Base-by-base conservation (phyloP, 2,329 filamentous ascomycete genomes). In the Ceratocystis papillata region DNA sequence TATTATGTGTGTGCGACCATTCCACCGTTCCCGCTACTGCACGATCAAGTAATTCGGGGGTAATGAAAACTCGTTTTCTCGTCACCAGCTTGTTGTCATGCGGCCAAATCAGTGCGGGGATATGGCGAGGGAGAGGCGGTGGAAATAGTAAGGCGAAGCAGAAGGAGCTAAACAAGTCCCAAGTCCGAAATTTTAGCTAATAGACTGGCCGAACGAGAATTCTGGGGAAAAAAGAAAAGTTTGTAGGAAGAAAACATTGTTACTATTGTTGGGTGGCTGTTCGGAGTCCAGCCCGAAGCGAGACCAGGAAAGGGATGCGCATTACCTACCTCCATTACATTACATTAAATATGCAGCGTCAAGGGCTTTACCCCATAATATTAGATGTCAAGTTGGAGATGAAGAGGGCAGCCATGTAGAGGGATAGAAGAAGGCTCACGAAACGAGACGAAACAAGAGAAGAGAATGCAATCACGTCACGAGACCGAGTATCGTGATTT, bases 31-130 rank as follows among this genome's bases (percentile, higher is more conserved):
- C 37, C 37, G 41, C 50, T 60, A 46, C 55, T 50, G 28, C 64
- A 65, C 30, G 20, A 64, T 67, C 46, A 64, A 64, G 65, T 67
- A 64, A 67, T 61, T 45, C 25, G 62, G 53, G 53, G 61, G 65
- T 67, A 67, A 67, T 62, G 20, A 28, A 65, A 67, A 67, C 62
- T 64, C 44, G 28, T 28, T 44, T 46, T 50, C 48, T 63, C 41
- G 55, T 61, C 44, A 17, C 50, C 12, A 55, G 41, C 12, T 22
- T 46, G 22, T 17, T 44, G 63, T 64, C 63, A 64, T 64, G 63
- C 45, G 63, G 63, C 4, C 41, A 63, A 63, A 55, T 12, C n/a
- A 55, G 22, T 55, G 50, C 50, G 50, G 50, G 50, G 50, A 25
- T 2, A 25, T 15, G 25, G 20, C 30, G 20, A 12, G 50, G 7